Evolutionary conservation across 495 filamentous ascomycete species (phyloP).

Genomic region (Diplogelasinospora grovesii): DNA sequence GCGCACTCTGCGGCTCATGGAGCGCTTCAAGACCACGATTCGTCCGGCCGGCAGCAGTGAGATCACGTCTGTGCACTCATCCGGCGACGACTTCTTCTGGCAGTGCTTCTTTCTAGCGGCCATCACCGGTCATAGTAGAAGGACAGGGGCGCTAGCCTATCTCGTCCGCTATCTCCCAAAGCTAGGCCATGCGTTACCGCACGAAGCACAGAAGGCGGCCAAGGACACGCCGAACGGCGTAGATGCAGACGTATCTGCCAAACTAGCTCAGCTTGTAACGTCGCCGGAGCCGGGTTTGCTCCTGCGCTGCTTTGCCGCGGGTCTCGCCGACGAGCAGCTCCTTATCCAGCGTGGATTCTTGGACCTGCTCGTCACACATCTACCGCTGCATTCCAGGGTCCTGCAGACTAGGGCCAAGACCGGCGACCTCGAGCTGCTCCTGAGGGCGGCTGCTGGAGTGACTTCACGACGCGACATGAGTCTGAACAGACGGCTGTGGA

Average conservation of each 20-base stretch:
- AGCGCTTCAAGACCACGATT: conserved; percentile 66
- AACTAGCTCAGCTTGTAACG: conserved; percentile 67
- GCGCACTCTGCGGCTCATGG: conserved; percentile 68
- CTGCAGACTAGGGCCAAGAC: conserved; percentile 64
- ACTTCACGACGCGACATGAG: conserved; percentile 90
- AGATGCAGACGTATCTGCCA: conserved; percentile 28
- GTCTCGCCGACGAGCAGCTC: conserved; percentile 81
- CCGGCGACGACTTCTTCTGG: conserved; percentile 88
- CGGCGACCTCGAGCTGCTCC: conserved; percentile 70
- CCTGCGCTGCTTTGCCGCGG: conserved; percentile 82
- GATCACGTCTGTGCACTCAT: conserved; percentile 45
- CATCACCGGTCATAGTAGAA: conserved; percentile 77
- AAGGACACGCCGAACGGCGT: conserved; percentile 13
- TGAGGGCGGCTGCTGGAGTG: conserved; percentile 76
- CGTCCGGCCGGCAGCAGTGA: conserved; percentile 40
- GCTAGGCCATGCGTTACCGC: conserved; percentile 43
- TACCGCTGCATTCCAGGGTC: conserved; percentile 82
- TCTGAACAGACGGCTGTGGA: conserved; percentile 86
- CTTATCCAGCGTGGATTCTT: conserved; percentile 91
- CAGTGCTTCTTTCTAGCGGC: conserved; percentile 93
- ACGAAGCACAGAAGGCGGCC: conserved; percentile 13
- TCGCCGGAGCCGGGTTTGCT: conserved; percentile 90
- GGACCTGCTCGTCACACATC: conserved; percentile 82
- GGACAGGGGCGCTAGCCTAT: conserved; percentile 82
- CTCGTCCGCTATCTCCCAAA: conserved; percentile 72